Base-by-base conservation (phyloP, 1,139 yeast species). In the Dujonia santamariae region DNA sequence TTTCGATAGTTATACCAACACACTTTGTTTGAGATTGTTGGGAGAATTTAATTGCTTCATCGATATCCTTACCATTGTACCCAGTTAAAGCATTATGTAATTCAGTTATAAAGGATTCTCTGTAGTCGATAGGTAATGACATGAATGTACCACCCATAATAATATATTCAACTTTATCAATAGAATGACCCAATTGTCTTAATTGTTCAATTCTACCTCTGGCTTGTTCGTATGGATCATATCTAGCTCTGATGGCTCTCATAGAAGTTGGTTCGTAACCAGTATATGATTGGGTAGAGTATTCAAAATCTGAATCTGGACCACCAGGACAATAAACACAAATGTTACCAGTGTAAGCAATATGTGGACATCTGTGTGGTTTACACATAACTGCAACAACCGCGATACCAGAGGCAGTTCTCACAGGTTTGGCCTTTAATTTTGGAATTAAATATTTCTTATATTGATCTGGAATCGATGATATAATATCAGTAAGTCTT, bases 251-350 rank as follows among this genome's bases (percentile, higher is more conserved):
- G 45, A 92, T 92, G 8, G 98, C 98, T 51, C 99, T 75, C 99
- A 92, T 92, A 2, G 97, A 88, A 0, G 99, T 92, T 6, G 99
- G 99, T 56, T 92, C 99, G 54, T 94, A 92, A 26, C 99, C 99
- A 0, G 99, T 92, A 53, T 92, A 92, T 2, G 97, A 88, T 61
- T 92, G 99, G 2, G 99, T 92, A 1, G 96, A 86, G 58, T 92
- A 92, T 56, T 92, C 99, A 54, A 92, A 92, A 63, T 92, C 99
- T 1, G 95, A 84, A 58, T 92, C 99, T 2, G 99, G 99, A 1
- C 99, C 99, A 40, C 99, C 99, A 4, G 99, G 99, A 64, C 99
- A 92, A 57, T 92, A 92, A 12, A 92, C 98, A 69, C 99, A 92
- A 43, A 92, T 92, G 53, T 92, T 92, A 41, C 99, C 99, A 0